Base-by-base conservation (phyloP, 768 basidiomycete genomes). In the Pleurotus djamor region DNA sequence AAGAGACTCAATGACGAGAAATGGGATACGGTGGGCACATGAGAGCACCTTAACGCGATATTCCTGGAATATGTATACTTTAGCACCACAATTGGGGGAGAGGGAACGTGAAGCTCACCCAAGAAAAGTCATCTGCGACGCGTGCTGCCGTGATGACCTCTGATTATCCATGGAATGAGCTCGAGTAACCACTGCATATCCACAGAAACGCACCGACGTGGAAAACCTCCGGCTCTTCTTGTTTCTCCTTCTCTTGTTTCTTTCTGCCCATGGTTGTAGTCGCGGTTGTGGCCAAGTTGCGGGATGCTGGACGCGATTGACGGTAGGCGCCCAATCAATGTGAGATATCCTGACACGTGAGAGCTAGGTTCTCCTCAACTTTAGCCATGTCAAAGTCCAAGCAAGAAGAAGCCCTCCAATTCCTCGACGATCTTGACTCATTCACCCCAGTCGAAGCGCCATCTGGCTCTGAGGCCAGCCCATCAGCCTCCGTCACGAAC, bases 361-460 rank as follows among this genome's bases (percentile, higher is more conserved):
- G 32, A 16, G n/a, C 38, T 10, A 52, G 28, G 36, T 35, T 8
- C 48, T 48, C 51, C 51, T 44, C 48, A 66, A 41, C n/a, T 52
- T 78, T 74, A 71, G 72, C 79, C 56, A 83, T 80, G 70, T 74
- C 86, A 49, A 92, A 89, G 74, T 87, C 89, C 33, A 92, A 91
- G 69, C 85, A 91, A 61, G 82, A 91, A 67, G 96, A 98, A 72
- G 96, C 93, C 17, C 86, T 95, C 17, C 89, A 88, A 68, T 88
- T 98, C 74, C 88, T 98, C 48, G 94, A 97, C 68, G 94, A 96
- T 69, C 89, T 98, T 51, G 96, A 98, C 70, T 89, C 87, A 34
- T 83, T 96, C 51, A 77, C 85, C 16, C 81, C 83, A 6, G 54
- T 60, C 4, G 59, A 68, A n/a, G 61, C 66, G 44, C 63, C 69